Percentiles rank a stretch among this genome's conserved stretches.
Evolutionary conservation across 257 asterid species (phyloP).

Genomic region (Scutellaria minor): DNA sequence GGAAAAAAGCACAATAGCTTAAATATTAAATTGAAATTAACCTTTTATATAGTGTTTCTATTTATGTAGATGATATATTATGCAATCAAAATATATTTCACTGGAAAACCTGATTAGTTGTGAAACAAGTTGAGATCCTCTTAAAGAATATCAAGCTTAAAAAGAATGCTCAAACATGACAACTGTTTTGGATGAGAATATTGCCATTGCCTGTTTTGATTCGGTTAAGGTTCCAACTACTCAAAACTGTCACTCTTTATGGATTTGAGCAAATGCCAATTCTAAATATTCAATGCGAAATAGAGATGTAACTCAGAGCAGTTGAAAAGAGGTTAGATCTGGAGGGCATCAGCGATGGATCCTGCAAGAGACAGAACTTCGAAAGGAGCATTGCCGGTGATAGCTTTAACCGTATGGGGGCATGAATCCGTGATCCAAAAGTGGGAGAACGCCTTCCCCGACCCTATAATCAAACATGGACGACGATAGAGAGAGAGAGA

Average conservation of each 20-base stretch:
- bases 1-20: no score
- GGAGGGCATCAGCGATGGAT: conserved; percentile 93
- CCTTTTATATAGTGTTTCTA: no score
- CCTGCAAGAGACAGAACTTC: conserved; percentile 91
- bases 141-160: not conserved
- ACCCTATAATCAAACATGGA: conserved; percentile 26
- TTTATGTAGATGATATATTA: no score
- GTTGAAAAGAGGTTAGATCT: conserved; percentile 42
- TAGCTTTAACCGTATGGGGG: conserved; percentile 72
- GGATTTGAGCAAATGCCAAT: not conserved
- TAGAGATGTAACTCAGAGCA: no score
- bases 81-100: no score
- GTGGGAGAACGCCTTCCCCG: conserved; percentile 71
- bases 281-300: not conserved
- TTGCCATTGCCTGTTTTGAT: not conserved
- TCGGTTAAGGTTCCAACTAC: not conserved
- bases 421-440: conserved; percentile 97
- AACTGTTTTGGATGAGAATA: not conserved
- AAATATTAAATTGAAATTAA: no score
- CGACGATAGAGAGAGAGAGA: not conserved
- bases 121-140: not conserved
- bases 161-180: not conserved
- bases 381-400: conserved; percentile 70
- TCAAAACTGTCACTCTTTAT: not conserved
- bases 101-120: no score